Base-by-base conservation (phyloP, 192 early-diverging fungal genomes). In the Entomortierella beljakovae region DNA sequence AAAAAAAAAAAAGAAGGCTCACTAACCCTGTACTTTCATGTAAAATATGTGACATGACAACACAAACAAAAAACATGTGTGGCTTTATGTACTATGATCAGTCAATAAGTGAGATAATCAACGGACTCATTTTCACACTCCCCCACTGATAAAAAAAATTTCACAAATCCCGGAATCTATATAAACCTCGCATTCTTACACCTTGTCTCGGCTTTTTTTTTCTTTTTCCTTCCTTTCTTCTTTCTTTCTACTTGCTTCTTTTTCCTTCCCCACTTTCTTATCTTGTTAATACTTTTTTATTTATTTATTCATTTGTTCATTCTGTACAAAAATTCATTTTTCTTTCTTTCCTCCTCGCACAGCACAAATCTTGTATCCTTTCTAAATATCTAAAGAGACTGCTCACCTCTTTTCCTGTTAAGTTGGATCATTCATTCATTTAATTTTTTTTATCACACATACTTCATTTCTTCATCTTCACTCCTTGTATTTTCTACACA, bases 341-440 rank as follows among this genome's bases (percentile, higher is more conserved):
- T 16, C 11, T 54, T 33, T 26, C 35, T 22, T 15, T 38, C 48
- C 22, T 53, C 34, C 49, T 22, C n/a, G 16, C 28, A 23, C 43
- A 53, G 22, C 32, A 18, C 7, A 42, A 55, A 22, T 29, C 25
- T 32, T 46, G 20, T 49, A 68, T 67, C 52, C 64, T 9, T 54
- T 38, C 34, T 23, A 37, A 26, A 40, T 50, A 57, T 49, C 33
- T 22, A 68, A 68, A 68, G 66, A 68, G 66, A 68, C 66, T 68
- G 66, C 66, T 68, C 66, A 68, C 66, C 66, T 68, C 66, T 68
- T 68, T 68, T 28, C 18, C 29, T 26, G 25, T 52, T 34, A 52
- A 49, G 31, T 52, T 46, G 66, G 66, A 68, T 60, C 42, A 15
- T 57, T 16, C 42, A 22, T 55, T 15, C 31, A 46, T 54, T 50